A percentile compares a stretch with the other conserved stretches of the same genome.
phyloP scores from a whole-genome alignment of 1,139 yeast genomes.

The Hyphopichia khmerensis region DNA sequence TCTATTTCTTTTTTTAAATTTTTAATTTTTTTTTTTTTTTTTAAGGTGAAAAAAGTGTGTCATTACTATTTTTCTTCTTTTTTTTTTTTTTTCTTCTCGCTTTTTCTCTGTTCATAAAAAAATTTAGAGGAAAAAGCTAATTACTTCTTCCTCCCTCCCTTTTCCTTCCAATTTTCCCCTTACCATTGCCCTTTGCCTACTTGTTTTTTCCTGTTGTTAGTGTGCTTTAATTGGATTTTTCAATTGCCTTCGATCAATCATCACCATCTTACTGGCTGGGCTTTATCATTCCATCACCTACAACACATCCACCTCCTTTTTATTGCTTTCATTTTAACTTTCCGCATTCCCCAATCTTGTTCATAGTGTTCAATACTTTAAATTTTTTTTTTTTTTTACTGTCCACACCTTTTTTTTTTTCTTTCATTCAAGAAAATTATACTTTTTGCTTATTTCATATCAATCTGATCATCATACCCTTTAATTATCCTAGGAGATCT shows the following conservation, averaged over 20 bases:
- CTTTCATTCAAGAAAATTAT: no score
- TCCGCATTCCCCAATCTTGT: background rate
- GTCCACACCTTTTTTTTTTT: no score
- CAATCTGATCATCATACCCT: no score
- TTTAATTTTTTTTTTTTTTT: background rate
- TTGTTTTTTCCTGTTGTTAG: no score
- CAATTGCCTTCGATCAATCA: constrained; percentile 1
- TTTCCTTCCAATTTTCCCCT: no score
- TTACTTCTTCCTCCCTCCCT: background rate
- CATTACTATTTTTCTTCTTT: background rate
- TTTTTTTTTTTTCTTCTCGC: background rate
- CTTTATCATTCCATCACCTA: background rate
- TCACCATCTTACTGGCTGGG: background rate
- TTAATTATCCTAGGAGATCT: no score
- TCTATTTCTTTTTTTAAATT: no score
- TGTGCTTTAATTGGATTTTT: background rate
- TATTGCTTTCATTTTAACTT: background rate
- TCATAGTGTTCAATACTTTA: background rate
- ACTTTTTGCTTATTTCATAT: no score
- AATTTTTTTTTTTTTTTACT: no score
- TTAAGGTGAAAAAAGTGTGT: background rate
- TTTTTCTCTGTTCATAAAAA: background rate
- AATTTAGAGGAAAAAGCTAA: background rate
- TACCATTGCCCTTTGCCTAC: no score
- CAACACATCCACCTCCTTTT: constrained; percentile 1